Evolutionary conservation across 257 asterid species (phyloP), one percentile per base, ranked within the genome.

Genomic region (Gynochthodes officinalis): DNA sequence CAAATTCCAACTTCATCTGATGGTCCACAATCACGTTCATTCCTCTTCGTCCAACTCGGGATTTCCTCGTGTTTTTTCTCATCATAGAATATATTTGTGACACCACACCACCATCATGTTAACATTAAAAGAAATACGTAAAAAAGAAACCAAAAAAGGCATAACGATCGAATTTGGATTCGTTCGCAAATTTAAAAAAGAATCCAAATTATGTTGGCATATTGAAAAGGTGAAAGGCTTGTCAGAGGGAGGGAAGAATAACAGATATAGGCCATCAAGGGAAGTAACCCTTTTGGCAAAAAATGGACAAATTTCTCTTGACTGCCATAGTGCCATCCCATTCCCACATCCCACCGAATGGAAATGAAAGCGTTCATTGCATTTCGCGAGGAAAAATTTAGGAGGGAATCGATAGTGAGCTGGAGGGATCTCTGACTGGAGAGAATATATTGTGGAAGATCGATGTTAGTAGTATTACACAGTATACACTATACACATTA

Each of bases 401-500:
- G 30, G 70, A 5, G 25, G 50, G 55, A 37, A 59, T 72, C 76
- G n/a, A 69, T 62, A 62, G 52, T 48, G 42, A 62, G 61, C 70
- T 73, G 61, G 35, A 60, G 42, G 59, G 33, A 60, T 61, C 59
- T 72, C 62, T 61, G 72, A 42, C 67, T 19, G 28, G 8, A 35
- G 46, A 37, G 23, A 15, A 10, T 39, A 60, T 30, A 60, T 60
- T 30, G 19, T 32, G 23, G 21, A 60, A 33, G 25, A 61, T 46
- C 8, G 52, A 7, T 46, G 52, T 46, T 2, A 37, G 11, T 12
- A 46, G 52, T 46, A 9, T 42, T 1, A n/a, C n/a, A n/a, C n/a
- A n/a, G n/a, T n/a, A n/a, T n/a, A n/a, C n/a, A n/a, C n/a, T n/a
- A n/a, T n/a, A n/a, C n/a, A n/a, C n/a, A n/a, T n/a, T n/a, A n/a